These are phyloP conservation scores for Pulicaria dysenterica DNA, from an alignment of 129 eudicot genomes.

Conservation along the genomic window DNA sequence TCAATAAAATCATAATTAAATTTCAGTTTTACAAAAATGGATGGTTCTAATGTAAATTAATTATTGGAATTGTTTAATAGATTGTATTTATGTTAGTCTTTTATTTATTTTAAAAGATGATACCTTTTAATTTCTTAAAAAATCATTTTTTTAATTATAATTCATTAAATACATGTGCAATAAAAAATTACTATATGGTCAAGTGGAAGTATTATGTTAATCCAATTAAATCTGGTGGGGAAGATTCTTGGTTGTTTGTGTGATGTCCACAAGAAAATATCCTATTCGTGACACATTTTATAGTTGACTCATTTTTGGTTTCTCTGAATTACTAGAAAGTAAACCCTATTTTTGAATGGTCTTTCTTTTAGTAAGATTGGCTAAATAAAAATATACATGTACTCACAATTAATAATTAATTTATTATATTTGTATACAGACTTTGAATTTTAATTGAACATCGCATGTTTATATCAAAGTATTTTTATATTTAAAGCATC, in stretches of 20 bases:
- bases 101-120: too few species aligned
- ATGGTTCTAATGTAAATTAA: too few species aligned
- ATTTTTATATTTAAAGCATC: not conserved
- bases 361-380: constrained; percentile 13
- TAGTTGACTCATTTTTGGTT: constrained; percentile 30
- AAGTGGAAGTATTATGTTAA: constrained; percentile 2
- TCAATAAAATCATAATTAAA: too few species aligned
- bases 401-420: constrained; percentile 3
- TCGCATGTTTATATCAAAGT: not conserved
- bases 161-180: too few species aligned
- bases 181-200: not conserved
- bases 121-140: too few species aligned
- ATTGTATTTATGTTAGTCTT: too few species aligned
- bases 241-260: constrained; percentile 33
- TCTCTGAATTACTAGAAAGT: constrained; percentile 24
- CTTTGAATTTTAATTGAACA: not conserved
- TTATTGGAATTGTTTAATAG: too few species aligned
- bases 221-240: constrained; percentile 26
- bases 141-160: too few species aligned
- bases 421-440: not conserved
- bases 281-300: constrained; percentile 23
- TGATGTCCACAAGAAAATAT: constrained; percentile 33
- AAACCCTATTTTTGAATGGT: constrained; percentile 22
- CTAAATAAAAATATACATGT: constrained; percentile 17
- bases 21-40: too few species aligned